Base-by-base conservation (phyloP, 805 yeast species). In the Isabelozyma pseudorhagii region DNA sequence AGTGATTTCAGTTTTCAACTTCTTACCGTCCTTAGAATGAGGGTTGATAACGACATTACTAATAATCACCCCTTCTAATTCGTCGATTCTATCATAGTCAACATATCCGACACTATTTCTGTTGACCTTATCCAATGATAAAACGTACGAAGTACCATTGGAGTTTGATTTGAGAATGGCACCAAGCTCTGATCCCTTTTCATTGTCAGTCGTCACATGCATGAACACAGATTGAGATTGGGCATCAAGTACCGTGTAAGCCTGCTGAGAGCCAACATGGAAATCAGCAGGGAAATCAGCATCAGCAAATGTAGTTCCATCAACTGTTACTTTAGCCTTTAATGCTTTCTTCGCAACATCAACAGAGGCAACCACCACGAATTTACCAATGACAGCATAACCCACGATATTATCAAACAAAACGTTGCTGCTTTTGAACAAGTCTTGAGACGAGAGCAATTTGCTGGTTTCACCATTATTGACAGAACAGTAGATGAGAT, bases 81-180 rank as follows among this genome's bases (percentile, higher is more conserved):
- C 87, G 57, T 83, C 85, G 57, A 91, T 74, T 56, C 85, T 83
- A 61, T 94, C 98, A 66, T 85, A 93, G 68, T 93, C 99, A 47
- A 89, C 97, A 68, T 67, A 91, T 0, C 97, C 98, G 3, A 55
- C 58, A 5, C 53, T 50, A 55, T 91, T 82, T 56, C 97, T 77
- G 66, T 92, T 94, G 14, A 90, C 97, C 49, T 81, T 69, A 8
- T 77, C 79, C 51, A 87, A 74, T 2, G 91, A 72, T 38, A 83
- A 69, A 2, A 87, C 89, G 62, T 89, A 92, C 5, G 87, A 81
- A 0, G 97, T 90, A 53, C 99, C 99, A 58, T 90, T 89, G 15
- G 87, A 89, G 67, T 93, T 92, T 2, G 97, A 89, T 61, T 93
- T 93, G 61, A 94, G 73, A 15, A 94, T 69, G 0, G 89, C 76